Conservation (phyloP, 2,329 filamentous ascomycete species). For the Juglanconis sp. region DNA sequence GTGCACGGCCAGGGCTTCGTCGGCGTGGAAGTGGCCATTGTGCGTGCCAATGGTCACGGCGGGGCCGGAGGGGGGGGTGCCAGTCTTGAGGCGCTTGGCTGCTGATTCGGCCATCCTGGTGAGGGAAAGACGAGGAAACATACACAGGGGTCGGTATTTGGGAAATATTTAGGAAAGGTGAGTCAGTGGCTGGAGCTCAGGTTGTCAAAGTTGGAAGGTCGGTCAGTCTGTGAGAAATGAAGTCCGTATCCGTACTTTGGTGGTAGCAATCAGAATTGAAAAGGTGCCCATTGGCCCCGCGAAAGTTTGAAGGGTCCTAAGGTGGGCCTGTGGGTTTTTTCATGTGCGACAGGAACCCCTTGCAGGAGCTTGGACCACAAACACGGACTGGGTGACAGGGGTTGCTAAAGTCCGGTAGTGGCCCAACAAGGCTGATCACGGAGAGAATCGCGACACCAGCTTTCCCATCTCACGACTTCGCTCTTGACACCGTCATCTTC, state of each 20-base stretch:
- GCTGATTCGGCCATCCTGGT: conserved; percentile 63
- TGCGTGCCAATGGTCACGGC: conserved; percentile 80
- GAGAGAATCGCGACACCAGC: conserved; percentile 1
- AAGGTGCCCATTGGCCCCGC: conserved; percentile 12
- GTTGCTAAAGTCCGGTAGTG: not conserved
- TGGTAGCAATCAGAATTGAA: conserved; percentile 15
- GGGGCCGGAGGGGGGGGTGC: conserved; percentile 43
- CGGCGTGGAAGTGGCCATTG: conserved; percentile 98
- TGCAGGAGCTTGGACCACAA: conserved; percentile 1
- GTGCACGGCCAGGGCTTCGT: conserved; percentile 94
- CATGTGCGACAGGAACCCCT: not conserved
- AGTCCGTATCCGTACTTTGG: not conserved
- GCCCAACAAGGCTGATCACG: not conserved
- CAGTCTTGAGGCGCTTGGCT: conserved; percentile 81
- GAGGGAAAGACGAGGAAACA: conserved; percentile 38
- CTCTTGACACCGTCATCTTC: not conserved
- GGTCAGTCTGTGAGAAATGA: not conserved
- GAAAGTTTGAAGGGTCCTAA: not conserved
- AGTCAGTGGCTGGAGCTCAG: not conserved
- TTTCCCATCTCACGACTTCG: not conserved
- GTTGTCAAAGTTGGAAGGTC: not conserved
- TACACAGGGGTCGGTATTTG: conserved; percentile 24
- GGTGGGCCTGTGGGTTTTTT: not conserved
- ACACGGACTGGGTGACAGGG: not conserved
- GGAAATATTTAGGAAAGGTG: not conserved